Evolutionary conservation across 208 protist genomes (phyloP), one percentile per base, ranked within the genome.

Genomic region (Acanthamoeba healyi): DNA sequence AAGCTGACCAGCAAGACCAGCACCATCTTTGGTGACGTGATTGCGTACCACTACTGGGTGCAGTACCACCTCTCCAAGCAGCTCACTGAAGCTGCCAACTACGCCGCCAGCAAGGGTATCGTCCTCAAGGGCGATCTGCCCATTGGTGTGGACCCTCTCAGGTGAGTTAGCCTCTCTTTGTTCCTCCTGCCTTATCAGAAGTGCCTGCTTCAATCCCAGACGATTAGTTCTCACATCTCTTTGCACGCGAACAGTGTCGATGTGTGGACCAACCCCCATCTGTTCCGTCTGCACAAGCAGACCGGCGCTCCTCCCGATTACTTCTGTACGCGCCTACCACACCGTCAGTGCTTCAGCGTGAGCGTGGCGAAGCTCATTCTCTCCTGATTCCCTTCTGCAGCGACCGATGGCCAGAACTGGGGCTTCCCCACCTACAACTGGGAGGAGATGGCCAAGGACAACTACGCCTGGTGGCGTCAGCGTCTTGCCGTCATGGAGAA

Each of bases 381-480:
- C 6, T 26, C 40, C 40, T 44, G 34, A 32, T 32, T 32, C 3
- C 26, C 4, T 7, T 9, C 1, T 12, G 29, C 58, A 95, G 94
- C 95, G 26, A 95, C 87, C 51, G 46, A 92, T 32, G 97, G 97
- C 79, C 97, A 98, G 94, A 98, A 98, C 67, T 98, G 97, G 97
- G 96, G 95, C 38, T 98, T 98, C 93, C 97, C 97, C 63, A 97
- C 97, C 14, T 98, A 98, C 81, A 97, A 98, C 84, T 98, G 97
- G 97, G 95, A 97, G 4, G 94, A 95, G 12, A 98, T 98, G 96
- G 89, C 77, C 17, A 94, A 95, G 24, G 96, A 98, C 86, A 91
- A 95, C 49, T 98, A 96, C 84, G 44, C 36, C 34, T 97, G 96
- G 96, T 97, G 96, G 96, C 90, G 96, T 29, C 70, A 81, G 29